phyloP scores from a whole-genome alignment of 176 grass and related monocot genomes.

The Aegilops speltoides region DNA sequence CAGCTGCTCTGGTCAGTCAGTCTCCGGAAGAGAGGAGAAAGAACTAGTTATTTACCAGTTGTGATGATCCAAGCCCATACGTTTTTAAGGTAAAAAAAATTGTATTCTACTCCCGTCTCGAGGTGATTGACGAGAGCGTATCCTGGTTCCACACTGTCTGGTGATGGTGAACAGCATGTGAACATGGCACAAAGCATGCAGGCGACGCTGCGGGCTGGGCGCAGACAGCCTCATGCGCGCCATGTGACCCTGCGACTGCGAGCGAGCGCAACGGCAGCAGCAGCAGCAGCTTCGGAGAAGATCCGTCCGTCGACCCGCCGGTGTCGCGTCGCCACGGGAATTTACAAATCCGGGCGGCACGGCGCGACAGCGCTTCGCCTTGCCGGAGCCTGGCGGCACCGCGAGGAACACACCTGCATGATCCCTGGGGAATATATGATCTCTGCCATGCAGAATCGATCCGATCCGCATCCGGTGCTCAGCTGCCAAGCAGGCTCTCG shows the following conservation, averaged over 20 bases:
- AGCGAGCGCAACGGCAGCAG: neutral
- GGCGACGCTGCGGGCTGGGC: slow-evolving; percentile 31
- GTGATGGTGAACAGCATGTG: slow-evolving; percentile 9
- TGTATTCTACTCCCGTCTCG: too few species aligned
- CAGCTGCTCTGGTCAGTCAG: neutral
- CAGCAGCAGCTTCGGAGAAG: slow-evolving; percentile 26
- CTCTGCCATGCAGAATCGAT: neutral
- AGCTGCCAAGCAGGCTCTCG: too few species aligned
- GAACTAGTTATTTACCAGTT: neutral
- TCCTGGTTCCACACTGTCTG: neutral
- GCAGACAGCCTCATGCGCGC: slow-evolving; percentile 27
- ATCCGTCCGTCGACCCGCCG: neutral
- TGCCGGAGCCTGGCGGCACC: neutral
- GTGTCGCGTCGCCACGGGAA: neutral
- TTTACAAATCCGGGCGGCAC: neutral
- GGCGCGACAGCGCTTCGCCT: neutral
- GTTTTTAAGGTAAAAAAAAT: neutral
- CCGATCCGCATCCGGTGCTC: neutral
- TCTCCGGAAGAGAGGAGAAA: neutral
- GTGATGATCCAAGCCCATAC: slow-evolving; percentile 33
- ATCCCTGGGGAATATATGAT: neutral
- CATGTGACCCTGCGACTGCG: slow-evolving; percentile 17
- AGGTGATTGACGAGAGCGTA: neutral
- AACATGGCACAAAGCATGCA: neutral
- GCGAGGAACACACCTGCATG: neutral